Conservation (phyloP, 495 filamentous ascomycete species). For the Aspergillus indologenus region DNA sequence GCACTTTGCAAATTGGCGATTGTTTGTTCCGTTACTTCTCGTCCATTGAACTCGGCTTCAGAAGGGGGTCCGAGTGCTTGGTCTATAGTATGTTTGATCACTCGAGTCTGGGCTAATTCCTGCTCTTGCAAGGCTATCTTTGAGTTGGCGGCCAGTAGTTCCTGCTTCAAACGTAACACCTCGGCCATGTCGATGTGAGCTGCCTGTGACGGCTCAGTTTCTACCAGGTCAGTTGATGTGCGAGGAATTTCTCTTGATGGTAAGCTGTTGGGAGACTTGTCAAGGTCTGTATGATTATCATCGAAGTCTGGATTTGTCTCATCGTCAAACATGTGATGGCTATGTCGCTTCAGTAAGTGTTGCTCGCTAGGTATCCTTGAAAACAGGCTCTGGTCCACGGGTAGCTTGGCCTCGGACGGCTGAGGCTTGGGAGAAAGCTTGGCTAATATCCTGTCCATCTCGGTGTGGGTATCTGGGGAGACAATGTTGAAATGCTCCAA, state of each 20-base stretch:
- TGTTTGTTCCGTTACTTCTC: constrained; percentile 52
- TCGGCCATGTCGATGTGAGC: constrained; percentile 41
- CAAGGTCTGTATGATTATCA: constrained; percentile 35
- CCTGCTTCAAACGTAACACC: constrained; percentile 58
- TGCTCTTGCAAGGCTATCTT: constrained; percentile 80
- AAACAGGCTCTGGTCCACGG: constrained; percentile 32
- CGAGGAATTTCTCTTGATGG: constrained; percentile 20
- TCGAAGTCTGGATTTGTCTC: constrained; percentile 20
- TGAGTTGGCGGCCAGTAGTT: constrained; percentile 75
- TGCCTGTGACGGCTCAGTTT: constrained; percentile 14
- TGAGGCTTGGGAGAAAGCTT: constrained; percentile 34
- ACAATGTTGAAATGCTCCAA: constrained; percentile 35
- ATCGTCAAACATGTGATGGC: constrained; percentile 38
- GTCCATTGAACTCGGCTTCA: constrained; percentile 50
- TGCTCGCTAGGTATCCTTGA: constrained; percentile 69
- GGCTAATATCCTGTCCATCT: constrained; percentile 39
- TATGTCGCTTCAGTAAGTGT: constrained; percentile 51
- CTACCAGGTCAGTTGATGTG: constrained; percentile 22
- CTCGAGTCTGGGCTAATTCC: constrained; percentile 75
- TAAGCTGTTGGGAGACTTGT: constrained; percentile 49
- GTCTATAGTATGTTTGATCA: constrained; percentile 71
- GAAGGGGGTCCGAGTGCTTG: constrained; percentile 64
- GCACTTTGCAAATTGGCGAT: constrained; percentile 51
- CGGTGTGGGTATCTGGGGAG: constrained; percentile 26
- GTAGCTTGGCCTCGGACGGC: constrained; percentile 18